Base-by-base conservation (phyloP, 305 asterid genomes). In the Rubia occidens region DNA sequence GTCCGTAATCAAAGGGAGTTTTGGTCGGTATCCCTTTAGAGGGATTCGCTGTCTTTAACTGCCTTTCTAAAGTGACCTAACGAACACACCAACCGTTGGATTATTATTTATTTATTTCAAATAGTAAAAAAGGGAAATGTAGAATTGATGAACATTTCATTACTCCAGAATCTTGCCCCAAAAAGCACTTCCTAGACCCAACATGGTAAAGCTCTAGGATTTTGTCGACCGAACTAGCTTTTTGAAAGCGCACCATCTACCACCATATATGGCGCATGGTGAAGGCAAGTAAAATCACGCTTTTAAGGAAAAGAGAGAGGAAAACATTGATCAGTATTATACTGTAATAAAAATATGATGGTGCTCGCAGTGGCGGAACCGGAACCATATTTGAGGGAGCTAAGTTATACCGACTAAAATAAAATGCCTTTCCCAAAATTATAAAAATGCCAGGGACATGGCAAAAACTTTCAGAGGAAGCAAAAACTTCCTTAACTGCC, bases 1-100 rank as follows among this genome's bases (percentile, higher is more conserved):
- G 21, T 66, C 75, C 87, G 83, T 78, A 64, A 82, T 84, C 75
- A 69, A 75, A 68, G 88, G 85, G 69, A 66, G 49, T 40, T 62
- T 79, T 71, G 74, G 32, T 47, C 44, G 1, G 49, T 39, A 72
- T 62, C 68, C 72, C 59, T 45, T 35, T 7, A 14, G 3, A 7
- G 24, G 69, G 72, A 73, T 75, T 75, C 71, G 67, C 21, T 43
- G 63, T 26, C 74, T 14, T 63, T 62, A 72, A 73, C 74, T 70
- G 72, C 81, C 78, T 32, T 37, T 51, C 37, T 44, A 62, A 62
- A 62, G 75, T 58, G 44, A 72, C 71, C 71, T 42, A 77, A 79
- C 84, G 24, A 71, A 75, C 74, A 69, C 73, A 71, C 39, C 47
- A 75, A 66, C 78, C 64, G 68, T 79, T 66, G 61, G 39, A 35